phyloP scores from a whole-genome alignment of 768 basidiomycete species.

The Favolaschia claudopus region DNA sequence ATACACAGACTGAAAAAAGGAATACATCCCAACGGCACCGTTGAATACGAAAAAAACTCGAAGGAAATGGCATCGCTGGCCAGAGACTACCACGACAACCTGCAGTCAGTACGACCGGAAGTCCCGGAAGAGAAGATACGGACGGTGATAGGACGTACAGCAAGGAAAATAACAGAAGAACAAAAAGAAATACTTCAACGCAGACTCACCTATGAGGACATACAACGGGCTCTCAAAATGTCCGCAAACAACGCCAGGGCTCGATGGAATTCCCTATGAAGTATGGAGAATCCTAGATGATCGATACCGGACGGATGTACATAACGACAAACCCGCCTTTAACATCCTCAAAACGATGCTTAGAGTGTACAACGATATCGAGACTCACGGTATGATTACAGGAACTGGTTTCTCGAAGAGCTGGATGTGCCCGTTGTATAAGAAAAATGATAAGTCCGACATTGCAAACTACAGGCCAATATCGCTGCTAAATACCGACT shows the following conservation, averaged over 20 bases:
- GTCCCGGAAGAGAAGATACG: background rate
- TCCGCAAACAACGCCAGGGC: background rate
- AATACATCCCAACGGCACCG: too few relatives aligned
- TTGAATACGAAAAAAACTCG: too few relatives aligned
- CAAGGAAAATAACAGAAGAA: background rate
- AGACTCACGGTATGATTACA: background rate
- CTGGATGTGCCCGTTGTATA: conserved; percentile 35
- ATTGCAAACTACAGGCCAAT: conserved; percentile 31
- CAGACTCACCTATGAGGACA: background rate
- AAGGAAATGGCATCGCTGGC: too few relatives aligned
- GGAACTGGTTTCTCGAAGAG: conserved; percentile 22
- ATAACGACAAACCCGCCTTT: background rate
- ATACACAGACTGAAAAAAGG: background rate
- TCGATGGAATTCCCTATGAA: conserved; percentile 29
- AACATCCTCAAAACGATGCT: background rate
- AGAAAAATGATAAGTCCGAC: conserved; percentile 33
- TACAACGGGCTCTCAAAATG: background rate
- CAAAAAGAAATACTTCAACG: background rate
- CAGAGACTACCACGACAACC: too few relatives aligned
- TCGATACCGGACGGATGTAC: background rate
- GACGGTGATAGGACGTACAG: background rate
- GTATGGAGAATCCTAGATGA: conserved; percentile 7
- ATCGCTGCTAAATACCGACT: background rate
- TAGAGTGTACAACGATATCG: conserved; percentile 19
- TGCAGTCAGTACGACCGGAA: too few relatives aligned